Evolutionary conservation across 2,329 filamentous ascomycete species (phyloP).

Genomic region (Elsinoe fawcettii): DNA sequence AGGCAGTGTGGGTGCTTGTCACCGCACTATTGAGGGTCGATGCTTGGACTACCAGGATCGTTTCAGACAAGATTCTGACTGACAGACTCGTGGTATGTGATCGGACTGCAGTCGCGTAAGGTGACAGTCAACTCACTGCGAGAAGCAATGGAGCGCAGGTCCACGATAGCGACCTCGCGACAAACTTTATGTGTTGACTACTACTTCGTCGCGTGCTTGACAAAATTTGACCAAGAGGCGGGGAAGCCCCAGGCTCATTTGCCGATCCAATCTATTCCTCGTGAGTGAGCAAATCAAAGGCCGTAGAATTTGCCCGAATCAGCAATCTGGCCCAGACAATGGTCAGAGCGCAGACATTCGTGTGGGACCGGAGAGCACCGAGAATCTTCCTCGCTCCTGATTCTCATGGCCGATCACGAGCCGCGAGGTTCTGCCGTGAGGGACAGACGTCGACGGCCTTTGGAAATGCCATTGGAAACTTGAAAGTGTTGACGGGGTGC

Average conservation of each 20-base stretch:
- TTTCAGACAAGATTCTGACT: too few relatives aligned
- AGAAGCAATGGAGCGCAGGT: background rate
- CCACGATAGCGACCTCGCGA: background rate
- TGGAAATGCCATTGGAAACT: background rate
- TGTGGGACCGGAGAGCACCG: conserved; percentile 3
- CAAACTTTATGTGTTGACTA: background rate
- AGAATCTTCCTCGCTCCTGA: background rate
- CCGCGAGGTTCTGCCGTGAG: background rate
- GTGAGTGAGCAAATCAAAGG: conserved; percentile 1
- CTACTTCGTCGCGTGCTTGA: background rate
- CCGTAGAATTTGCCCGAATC: conserved; percentile 10
- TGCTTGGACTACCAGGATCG: too few relatives aligned
- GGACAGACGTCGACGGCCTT: background rate
- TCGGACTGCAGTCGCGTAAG: background rate
- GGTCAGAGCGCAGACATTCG: background rate
- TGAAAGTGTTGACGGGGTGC: background rate
- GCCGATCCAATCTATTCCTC: background rate
- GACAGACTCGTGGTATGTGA: background rate
- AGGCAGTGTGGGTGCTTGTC: too few relatives aligned
- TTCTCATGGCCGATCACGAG: background rate
- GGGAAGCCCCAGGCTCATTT: conserved; percentile 3
- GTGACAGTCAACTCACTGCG: background rate
- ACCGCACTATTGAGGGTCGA: too few relatives aligned
- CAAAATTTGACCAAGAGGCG: conserved; percentile 11
- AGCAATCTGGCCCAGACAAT: background rate